Base-by-base conservation (phyloP, 768 basidiomycete species). In the Hortiboletus campestris region DNA sequence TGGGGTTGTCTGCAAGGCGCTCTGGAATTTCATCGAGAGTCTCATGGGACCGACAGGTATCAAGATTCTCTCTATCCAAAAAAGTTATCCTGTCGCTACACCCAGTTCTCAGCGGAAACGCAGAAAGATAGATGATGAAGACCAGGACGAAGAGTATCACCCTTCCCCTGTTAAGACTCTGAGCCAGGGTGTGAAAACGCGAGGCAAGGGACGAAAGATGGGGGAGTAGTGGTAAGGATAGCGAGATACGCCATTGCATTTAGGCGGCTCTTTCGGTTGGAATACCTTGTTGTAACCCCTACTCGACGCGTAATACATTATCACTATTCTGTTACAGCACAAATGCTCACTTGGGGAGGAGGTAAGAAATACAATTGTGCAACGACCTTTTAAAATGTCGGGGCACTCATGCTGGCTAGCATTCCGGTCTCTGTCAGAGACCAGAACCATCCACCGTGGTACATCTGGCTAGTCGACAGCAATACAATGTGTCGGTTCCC, bases 21-120 rank as follows among this genome's bases (percentile, higher is more conserved):
- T 90, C 54, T 89, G 88, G 88, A 63, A 63, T 6, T 77, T 81
- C 60, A 76, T 89, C 59, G 70, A 78, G 28, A 63, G 78, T 40
- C 66, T 73, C 35, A 63, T 69, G 51, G 71, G 73, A 46, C 74
- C 74, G 2, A 64, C 64, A 13, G 69, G 63, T 45, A 60, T 72
- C 13, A 61, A 63, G 19, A 53, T 74, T 34, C 65, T 76, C 19
- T 69, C 69, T n/a, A 35, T 31, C 36, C 34, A 52, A 56, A 73
- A 67, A 41, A 10, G 3, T 1, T 52, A 58, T 36, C 32, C 65
- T 19, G 0, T 1, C 5, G 57, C 34, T 7, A 40, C 51, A 20
- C 58, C 64, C 4, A 57, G 55, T 17, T 63, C 63, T 12, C 64
- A 64, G 49, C 67, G 67, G 50, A 76, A 71, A 53, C 71, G 74